Base-by-base conservation (phyloP, 1,284 basidiomycete genomes). In the Leccinum colubrinum region DNA sequence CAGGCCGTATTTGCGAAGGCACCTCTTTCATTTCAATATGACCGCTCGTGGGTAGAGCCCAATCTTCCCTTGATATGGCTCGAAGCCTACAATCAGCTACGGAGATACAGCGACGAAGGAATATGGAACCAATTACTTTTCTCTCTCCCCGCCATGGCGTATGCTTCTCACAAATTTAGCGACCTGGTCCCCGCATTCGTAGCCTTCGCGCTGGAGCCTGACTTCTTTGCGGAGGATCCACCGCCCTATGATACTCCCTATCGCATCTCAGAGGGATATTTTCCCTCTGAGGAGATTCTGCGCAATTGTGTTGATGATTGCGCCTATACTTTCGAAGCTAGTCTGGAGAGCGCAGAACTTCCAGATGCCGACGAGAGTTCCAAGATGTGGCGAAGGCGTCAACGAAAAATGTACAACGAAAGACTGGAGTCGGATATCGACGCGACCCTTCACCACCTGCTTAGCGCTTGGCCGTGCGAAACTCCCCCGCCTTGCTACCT, bases 71-170 rank as follows among this genome's bases (percentile, higher is more conserved):
- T 50, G 43, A 65, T 61, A 59, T 79, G 73, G 67, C 61, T 78
- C 17, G 61, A 65, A 6, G 58, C 75, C 1, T 79, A 78, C 46
- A 62, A 75, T 41, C 58, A 67, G 4, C 74, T 73, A 46, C 74
- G 72, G 20, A 11, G 39, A 20, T n/a, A 27, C 15, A 0, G 0
- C 14, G 17, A 33, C 2, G 62, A 64, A 46, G 17, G 27, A 55
- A 56, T 65, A 30, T 66, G 59, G 39, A 73, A 68, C 22, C 61
- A 65, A 12, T 33, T 79, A 17, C 61, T 67, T 15, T 78, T 77
- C 61, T 71, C 70, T n/a, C 68, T 76, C 4, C 64, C 74, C 20
- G 68, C 71, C 2, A 65, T 76, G 62, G 69, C 63, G 25, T 79
- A 76, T 62, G 59, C 60, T 11, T 68, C 64, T 0, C 35, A 55